Base-by-base conservation (phyloP, 495 filamentous ascomycete species). In the Staphylotrichum tortipilum region DNA sequence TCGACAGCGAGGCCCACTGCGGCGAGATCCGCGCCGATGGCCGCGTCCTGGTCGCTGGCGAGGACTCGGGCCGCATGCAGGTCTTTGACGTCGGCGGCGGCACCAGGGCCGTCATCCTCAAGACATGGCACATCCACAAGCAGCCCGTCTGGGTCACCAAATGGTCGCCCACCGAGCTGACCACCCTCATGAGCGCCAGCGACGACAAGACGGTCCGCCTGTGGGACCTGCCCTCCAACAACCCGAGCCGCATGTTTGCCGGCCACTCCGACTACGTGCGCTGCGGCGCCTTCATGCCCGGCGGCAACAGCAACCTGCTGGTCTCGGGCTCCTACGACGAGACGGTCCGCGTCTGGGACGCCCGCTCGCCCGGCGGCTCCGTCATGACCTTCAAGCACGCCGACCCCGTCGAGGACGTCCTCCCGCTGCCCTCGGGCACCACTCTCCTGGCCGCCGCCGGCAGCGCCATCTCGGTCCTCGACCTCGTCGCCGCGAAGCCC, bases 61-160 rank as follows among this genome's bases (percentile, higher is more conserved):
- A 95, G 51, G 89, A 94, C 55, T 83, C 80, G 28, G 92, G 94
- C 17, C 76, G 82, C 36, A 86, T 99, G 38, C 94, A 97, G 64
- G 88, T 95, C 12, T 99, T 97, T 61, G 94, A 99, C 58, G 78
- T 92, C 45, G 80, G 76, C 18, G 52, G 53, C 7, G 60, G 60
- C 30, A 68, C 64, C 6, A 88, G 86, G 34, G 79, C 92, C 48
- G 89, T 90, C 1, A 94, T 97, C 49, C 68, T 99, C 60, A 92
- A 92, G 75, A 95, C 92, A 40, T 99, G 92, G 94, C 81, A 82
- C 53, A 82, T 91, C 37, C 92, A 98, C 68, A 90, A 91, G 68
- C 89, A 94, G 72, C 86, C 94, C 34, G 89, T 95, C 30, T 95
- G 92, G 84, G 80, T 83, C 19, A 87, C 86, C 36, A 85, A 86